Percentiles rank a stretch among this genome's conserved stretches.
Evolutionary conservation across 495 filamentous ascomycete species (phyloP).

Genomic region (Chaetomium cochliodes): DNA sequence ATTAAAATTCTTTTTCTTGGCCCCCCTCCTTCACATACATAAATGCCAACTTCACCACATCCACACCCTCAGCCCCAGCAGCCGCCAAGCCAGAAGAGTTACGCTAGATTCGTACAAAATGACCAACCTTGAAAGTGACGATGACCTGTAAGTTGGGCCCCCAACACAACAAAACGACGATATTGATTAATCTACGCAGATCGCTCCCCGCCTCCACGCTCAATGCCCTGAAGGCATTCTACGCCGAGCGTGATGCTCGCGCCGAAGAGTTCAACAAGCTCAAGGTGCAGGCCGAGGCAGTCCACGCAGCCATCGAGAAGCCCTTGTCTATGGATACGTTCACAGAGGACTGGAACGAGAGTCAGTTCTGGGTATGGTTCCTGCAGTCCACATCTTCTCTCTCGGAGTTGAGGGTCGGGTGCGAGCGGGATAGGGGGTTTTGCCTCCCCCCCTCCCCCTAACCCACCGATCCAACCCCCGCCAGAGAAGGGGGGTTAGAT

Average conservation of each 20-base stretch:
- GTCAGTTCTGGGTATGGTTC: constrained; percentile 69
- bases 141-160: constrained; percentile 40
- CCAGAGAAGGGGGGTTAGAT: background rate
- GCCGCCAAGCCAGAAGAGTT: background rate
- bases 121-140: constrained; percentile 37
- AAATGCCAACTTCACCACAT: background rate
- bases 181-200: constrained; percentile 31
- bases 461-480: background rate
- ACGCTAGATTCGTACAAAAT: constrained; percentile 20
- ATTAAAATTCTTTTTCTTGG: constrained; percentile 9
- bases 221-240: constrained; percentile 65
- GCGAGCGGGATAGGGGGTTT: background rate
- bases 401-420: background rate
- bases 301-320: constrained; percentile 26
- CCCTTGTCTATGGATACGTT: constrained; percentile 68
- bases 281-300: constrained; percentile 50
- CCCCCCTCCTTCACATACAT: constrained; percentile 1
- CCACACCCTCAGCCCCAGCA: background rate
- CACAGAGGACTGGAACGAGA: constrained; percentile 76
- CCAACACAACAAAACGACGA: background rate
- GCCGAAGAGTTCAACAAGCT: constrained; percentile 62
- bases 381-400: background rate
- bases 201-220: constrained; percentile 60
- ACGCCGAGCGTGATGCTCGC: constrained; percentile 62
- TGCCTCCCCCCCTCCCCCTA: background rate